Conservation (phyloP, 148 eudicot genomes). For the Chenopodium quinoa region DNA sequence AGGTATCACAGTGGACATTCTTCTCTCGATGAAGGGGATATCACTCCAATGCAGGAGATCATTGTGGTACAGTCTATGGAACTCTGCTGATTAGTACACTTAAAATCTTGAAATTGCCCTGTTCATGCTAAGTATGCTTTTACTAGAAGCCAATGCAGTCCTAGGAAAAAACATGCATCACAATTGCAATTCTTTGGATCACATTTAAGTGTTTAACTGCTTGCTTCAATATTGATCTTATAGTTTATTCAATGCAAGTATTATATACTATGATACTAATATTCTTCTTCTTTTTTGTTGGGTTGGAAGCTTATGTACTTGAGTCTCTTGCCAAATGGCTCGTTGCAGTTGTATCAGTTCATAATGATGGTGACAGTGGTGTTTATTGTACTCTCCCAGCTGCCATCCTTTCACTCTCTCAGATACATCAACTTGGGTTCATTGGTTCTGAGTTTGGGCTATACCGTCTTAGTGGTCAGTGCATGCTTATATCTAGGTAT, state of each 20-base stretch:
- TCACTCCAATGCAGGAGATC: neutral
- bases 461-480: slow-evolving; percentile 68
- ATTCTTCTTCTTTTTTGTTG: neutral
- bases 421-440: slow-evolving; percentile 83
- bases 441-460: slow-evolving; percentile 78
- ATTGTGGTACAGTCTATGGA: neutral
- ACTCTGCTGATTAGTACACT: neutral
- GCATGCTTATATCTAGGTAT: slow-evolving; percentile 83
- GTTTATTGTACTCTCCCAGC: slow-evolving; percentile 76
- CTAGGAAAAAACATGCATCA: neutral
- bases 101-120: neutral
- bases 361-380: slow-evolving; percentile 84
- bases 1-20: neutral
- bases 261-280: slow-evolving; percentile 6
- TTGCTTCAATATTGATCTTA: neutral
- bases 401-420: slow-evolving; percentile 92
- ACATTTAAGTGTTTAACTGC: neutral
- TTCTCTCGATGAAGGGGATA: too few species aligned
- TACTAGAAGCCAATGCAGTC: neutral
- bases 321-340: slow-evolving; percentile 50
- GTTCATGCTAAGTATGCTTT: neutral
- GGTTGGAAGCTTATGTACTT: slow-evolving; percentile 68
- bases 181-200: neutral
- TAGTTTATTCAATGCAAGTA: neutral
- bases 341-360: slow-evolving; percentile 72